Base-by-base conservation (phyloP, 306 rosid genomes). In the Lathyrus tuberosus region DNA sequence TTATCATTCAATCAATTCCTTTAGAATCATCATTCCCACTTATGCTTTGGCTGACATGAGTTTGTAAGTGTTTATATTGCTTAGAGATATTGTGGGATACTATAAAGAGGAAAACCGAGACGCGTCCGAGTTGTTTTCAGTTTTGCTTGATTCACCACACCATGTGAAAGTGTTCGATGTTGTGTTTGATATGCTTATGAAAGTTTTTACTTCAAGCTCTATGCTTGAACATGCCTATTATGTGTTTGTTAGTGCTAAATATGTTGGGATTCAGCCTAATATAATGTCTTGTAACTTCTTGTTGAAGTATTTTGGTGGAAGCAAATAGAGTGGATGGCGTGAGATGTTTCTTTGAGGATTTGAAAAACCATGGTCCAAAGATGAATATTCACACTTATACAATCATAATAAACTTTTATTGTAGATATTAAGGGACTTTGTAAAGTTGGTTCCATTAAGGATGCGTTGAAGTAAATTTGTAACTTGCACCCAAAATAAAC, bases 301-400 rank as follows among this genome's bases (percentile, higher is more conserved):
- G 86, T 71, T 89, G 76, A 87, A 89, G 73, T 85, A 90, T n/a
- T 65, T 83, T 87, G 85, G 79, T 74, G 13, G 89, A 87, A 62
- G 78, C 63, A 11, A 81, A 87, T 44, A 83, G 74, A 49, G 80
- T 61, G 79, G 82, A 87, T 40, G 76, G 62, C 70, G 87, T 78
- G 8, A 65, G 49, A 70, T 49, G 40, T 37, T 76, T 83, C 49
- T 87, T 81, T 65, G 77, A 82, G 42, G 78, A 79, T 71, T 77
- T 85, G 47, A 83, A 66, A 76, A 37, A 69, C 40, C 67, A 69
- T 58, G 96, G 87, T 37, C 96, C 89, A 0, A 44, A 28, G 0
- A 87, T 92, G 22, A 89, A 80, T 78, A 67, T 82, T 20, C 79
- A 76, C 62, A 83, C 89, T 22, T 83, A 83, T 61, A 83, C 92